Percentiles rank a stretch among this genome's conserved stretches.
Evolutionary conservation across 208 protist genomes (phyloP).

Genomic region (Acanthamoeba divionensis): DNA sequence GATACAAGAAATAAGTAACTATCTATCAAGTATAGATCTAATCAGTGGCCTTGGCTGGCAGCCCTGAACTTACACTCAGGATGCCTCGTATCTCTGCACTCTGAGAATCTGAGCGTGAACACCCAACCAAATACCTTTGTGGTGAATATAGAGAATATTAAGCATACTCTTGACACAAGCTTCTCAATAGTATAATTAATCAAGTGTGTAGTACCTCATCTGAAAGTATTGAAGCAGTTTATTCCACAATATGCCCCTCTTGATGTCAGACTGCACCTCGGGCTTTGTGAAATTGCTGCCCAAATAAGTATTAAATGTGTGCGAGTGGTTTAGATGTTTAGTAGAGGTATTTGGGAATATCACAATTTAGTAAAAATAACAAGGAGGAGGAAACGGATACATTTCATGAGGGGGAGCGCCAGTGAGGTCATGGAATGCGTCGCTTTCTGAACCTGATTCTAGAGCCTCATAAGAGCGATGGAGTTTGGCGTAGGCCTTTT

Average conservation of each 20-base stretch:
- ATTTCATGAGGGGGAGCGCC: slow-evolving; percentile 30
- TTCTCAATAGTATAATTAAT: too few relatives aligned
- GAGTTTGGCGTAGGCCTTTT: slow-evolving; percentile 72
- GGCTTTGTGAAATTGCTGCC: not conserved
- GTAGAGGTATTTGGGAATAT: too few relatives aligned
- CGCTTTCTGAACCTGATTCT: slow-evolving; percentile 20
- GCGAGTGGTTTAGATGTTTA: too few relatives aligned
- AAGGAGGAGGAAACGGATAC: not conserved
- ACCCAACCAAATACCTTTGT: not conserved
- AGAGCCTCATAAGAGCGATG: slow-evolving; percentile 58
- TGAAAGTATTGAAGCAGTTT: slow-evolving; percentile 5
- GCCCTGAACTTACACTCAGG: not conserved
- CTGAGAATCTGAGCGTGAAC: too few relatives aligned
- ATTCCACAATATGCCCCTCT: slow-evolving; percentile 44
- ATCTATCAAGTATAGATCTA: not conserved
- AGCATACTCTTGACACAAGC: too few relatives aligned
- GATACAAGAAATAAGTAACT: not conserved
- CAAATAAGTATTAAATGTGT: not conserved
- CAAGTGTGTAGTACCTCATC: not conserved
- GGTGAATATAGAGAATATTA: too few relatives aligned
- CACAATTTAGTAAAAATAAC: too few relatives aligned
- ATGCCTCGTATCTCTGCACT: too few relatives aligned
- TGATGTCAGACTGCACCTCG: not conserved
- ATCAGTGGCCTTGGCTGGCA: not conserved
- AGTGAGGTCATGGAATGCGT: slow-evolving; percentile 58